Conservation (phyloP, 306 rosid genomes). For the Rubus idaeus region DNA sequence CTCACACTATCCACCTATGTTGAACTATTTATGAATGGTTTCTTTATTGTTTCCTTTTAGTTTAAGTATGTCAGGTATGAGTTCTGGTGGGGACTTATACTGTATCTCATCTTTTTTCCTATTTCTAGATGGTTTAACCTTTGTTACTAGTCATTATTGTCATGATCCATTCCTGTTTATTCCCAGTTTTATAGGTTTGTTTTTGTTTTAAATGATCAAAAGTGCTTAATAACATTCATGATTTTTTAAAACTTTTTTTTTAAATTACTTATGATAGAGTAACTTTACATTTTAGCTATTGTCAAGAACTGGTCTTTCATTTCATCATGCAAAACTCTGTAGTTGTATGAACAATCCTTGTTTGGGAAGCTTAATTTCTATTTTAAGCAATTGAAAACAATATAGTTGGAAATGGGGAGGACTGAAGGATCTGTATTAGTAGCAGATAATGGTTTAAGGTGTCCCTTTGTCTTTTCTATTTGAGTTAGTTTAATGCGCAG, state of each 20-base stretch:
- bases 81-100: background rate
- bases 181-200: background rate
- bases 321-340: background rate
- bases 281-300: background rate
- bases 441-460: background rate
- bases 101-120: background rate
- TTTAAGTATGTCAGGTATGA: background rate
- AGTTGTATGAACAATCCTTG: conserved; percentile 10
- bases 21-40: background rate
- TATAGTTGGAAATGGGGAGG: conserved; percentile 13
- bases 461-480: background rate
- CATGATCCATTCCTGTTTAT: conserved; percentile 1
- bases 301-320: background rate
- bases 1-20: background rate
- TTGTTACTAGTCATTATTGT: background rate
- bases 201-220: background rate
- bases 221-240: background rate
- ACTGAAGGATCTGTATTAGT: background rate
- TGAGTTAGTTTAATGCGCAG: background rate
- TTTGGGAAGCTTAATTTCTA: conserved; percentile 11
- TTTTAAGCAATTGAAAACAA: background rate
- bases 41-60: background rate
- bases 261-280: too few species aligned
- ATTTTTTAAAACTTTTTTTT: too few species aligned
- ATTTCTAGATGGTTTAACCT: background rate